Evolutionary conservation across 306 rosid genomes (phyloP), one percentile per base, ranked within the genome.

Genomic region (Prunus mira): DNA sequence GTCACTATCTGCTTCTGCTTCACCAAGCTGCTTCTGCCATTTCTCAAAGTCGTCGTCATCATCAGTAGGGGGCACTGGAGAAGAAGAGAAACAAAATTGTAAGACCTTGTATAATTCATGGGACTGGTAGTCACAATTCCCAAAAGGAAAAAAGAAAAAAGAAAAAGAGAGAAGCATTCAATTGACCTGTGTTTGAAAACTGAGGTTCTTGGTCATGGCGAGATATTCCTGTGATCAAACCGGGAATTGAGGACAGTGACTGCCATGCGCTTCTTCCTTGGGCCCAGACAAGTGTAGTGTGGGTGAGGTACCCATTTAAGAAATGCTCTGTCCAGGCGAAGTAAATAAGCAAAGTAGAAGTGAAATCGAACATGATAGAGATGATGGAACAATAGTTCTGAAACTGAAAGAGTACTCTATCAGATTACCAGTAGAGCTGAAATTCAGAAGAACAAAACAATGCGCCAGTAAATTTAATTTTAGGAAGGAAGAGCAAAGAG

Each of bases 181-280:
- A 60, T 50, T 69, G 43, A 93, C 98, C 86, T 28, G 78, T 66
- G 77, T 85, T 64, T 81, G 89, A 82, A 76, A 52, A 72, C 73
- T 73, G 72, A 15, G 78, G 64, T 69, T 62, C 76, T 63, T 65
- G 88, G 27, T 73, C 84, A 20, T 63, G 88, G 24, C 56, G 85
- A 32, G 82, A 72, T 73, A 88, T 74, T 69, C 72, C 73, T n/a
- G 83, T 18, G 86, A 86, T 78, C 71, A 89, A 71, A 18, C 83
- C 87, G 69, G 96, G 79, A 78, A 96, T 86, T n/a, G 89, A 84
- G 73, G 91, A 92, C 54, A 96, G 74, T 20, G 93, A 86, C 85
- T 84, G 96, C 99, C 98, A 96, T 65, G 86, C 88, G 56, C 65
- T 87, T 86, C 92, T 87, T 85, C 99, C 99, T 84, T 96, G 96